A percentile compares a stretch with the other conserved stretches of the same genome.
Evolutionary conservation across 1,284 basidiomycete genomes (phyloP).

Genomic region (Pterulicium gracile): DNA sequence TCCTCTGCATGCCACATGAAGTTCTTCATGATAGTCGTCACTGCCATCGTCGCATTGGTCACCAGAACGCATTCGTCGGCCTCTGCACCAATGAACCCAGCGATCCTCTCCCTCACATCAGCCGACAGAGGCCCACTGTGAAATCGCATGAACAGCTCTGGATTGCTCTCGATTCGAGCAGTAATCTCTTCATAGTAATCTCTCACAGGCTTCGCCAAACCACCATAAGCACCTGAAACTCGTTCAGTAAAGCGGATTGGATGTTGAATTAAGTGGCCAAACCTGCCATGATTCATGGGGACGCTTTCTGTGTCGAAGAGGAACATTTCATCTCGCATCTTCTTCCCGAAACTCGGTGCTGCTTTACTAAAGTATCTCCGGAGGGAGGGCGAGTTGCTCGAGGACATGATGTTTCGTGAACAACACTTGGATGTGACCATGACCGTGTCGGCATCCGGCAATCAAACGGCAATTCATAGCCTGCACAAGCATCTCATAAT

Average conservation of each 20-base stretch:
- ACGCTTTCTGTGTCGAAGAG: neutral
- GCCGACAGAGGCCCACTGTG: slow-evolving; percentile 27
- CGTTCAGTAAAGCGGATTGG: neutral
- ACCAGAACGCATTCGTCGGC: slow-evolving; percentile 59
- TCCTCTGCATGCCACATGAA: slow-evolving; percentile 38
- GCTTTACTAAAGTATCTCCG: neutral
- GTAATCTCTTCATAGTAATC: slow-evolving; percentile 34
- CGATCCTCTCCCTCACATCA: slow-evolving; percentile 38
- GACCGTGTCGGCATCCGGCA: neutral
- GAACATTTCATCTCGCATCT: neutral
- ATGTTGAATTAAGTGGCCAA: neutral
- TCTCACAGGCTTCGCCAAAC: slow-evolving; percentile 50
- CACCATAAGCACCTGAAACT: slow-evolving; percentile 55
- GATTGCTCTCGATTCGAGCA: slow-evolving; percentile 42
- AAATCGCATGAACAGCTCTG: slow-evolving; percentile 52
- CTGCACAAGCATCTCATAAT: neutral
- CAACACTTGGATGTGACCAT: neutral
- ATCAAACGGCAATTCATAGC: neutral
- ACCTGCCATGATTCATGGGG: neutral
- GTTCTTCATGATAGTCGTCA: slow-evolving; percentile 59
- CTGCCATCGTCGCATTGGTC: slow-evolving; percentile 53
- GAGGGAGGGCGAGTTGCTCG: neutral
- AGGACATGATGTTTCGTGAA: neutral
- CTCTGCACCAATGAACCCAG: slow-evolving; percentile 46
- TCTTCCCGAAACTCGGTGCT: slow-evolving; percentile 24